Percentiles rank a stretch among this genome's conserved stretches.
Conservation (phyloP, 306 rosid genomes). For the Inga oerstediana region DNA sequence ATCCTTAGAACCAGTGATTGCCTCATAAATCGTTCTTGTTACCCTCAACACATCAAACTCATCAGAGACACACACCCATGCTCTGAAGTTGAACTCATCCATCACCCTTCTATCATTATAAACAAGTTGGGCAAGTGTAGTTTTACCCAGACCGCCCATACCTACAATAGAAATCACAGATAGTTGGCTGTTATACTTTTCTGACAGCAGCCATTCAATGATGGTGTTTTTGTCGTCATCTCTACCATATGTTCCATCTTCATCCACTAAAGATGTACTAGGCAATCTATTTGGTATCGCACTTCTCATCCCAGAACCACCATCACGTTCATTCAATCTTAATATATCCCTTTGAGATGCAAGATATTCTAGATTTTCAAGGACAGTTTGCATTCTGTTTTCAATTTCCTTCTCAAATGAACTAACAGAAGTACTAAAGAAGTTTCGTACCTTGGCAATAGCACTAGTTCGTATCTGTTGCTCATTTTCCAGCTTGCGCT, state of each 20-base stretch:
- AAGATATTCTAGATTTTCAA: background rate
- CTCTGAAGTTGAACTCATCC: background rate
- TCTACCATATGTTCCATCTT: slow-evolving; percentile 22
- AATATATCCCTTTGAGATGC: background rate
- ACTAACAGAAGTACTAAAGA: background rate
- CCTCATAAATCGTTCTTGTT: slow-evolving; percentile 13
- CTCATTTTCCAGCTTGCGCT: slow-evolving; percentile 13
- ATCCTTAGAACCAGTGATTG: background rate
- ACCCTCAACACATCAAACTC: slow-evolving; percentile 18
- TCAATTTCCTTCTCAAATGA: slow-evolving; percentile 22
- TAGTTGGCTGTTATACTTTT: background rate
- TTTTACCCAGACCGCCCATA: slow-evolving; percentile 28
- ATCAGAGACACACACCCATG: slow-evolving; percentile 21
- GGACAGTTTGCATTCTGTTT: background rate
- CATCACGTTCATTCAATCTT: slow-evolving; percentile 5
- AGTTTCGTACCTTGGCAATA: slow-evolving; percentile 15
- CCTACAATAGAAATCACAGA: slow-evolving; percentile 21
- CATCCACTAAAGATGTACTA: slow-evolving; percentile 17
- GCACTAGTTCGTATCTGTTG: background rate
- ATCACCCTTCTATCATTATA: slow-evolving; percentile 18
- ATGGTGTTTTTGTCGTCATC: slow-evolving; percentile 18
- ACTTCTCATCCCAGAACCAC: background rate
- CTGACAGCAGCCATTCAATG: background rate
- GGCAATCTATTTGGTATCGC: background rate
- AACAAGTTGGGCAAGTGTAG: slow-evolving; percentile 5